Evolutionary conservation across 129 eudicot species (phyloP).

Genomic region (Chrysanthemum lavandulifolium): DNA sequence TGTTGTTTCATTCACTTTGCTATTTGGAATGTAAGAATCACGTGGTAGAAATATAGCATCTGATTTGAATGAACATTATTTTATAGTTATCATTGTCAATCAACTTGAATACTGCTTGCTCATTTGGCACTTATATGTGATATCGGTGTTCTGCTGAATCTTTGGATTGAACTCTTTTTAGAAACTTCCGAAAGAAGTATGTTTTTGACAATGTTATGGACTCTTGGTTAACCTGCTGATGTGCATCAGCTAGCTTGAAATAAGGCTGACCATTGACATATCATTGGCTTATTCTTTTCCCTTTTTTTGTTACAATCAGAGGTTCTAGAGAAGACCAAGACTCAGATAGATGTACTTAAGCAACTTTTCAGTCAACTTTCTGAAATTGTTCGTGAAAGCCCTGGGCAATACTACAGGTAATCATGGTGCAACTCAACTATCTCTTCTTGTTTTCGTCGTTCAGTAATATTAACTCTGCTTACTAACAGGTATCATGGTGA

Average conservation of each 20-base stretch:
- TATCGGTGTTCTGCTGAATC: conserved; percentile 2
- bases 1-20: no score
- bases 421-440: not conserved
- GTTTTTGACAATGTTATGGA: not conserved
- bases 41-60: no score
- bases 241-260: not conserved
- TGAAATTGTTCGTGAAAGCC: conserved; percentile 67
- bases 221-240: not conserved
- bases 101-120: not conserved
- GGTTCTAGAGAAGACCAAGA: conserved; percentile 73
- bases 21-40: no score
- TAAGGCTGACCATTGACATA: not conserved
- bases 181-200: not conserved
- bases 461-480: conserved; percentile 8
- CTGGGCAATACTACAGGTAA: conserved; percentile 87
- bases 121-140: not conserved
- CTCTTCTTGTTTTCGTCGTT: not conserved
- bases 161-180: not conserved
- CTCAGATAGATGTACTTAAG: conserved; percentile 59
- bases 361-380: conserved; percentile 55
- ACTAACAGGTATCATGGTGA: conserved; percentile 77
- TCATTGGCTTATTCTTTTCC: not conserved
- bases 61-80: not conserved
- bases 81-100: conserved; percentile 4
- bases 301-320: conserved; percentile 34